These are phyloP conservation scores for Corynascus novoguineensis DNA, from an alignment of 495 filamentous ascomycete genomes.

Conservation along the genomic window DNA sequence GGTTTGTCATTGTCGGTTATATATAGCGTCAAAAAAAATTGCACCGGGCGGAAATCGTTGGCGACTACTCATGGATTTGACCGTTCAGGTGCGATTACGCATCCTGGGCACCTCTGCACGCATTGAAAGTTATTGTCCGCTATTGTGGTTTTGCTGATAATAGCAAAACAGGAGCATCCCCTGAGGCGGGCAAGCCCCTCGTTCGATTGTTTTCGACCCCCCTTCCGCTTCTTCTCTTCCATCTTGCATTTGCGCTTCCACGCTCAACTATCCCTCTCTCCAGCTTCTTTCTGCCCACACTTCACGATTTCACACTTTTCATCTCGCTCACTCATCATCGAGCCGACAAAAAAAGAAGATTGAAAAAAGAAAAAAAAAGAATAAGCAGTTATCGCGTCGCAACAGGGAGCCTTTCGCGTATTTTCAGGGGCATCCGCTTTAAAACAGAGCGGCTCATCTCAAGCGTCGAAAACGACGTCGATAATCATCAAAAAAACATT, in stretches of 20 bases:
- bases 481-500: background rate
- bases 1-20: background rate
- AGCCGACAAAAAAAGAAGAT: background rate
- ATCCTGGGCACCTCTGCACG: background rate
- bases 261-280: background rate
- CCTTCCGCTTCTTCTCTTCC: background rate
- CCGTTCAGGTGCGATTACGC: background rate
- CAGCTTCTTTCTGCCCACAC: background rate
- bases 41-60: background rate
- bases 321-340: background rate
- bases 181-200: background rate
- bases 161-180: background rate
- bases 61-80: background rate
- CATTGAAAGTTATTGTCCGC: background rate
- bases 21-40: too few species aligned
- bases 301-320: background rate
- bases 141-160: constrained; percentile 7
- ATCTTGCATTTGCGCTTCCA: background rate
- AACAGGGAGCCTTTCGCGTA: background rate
- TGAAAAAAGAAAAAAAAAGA: background rate
- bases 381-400: constrained; percentile 1
- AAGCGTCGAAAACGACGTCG: background rate
- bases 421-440: constrained; percentile 3
- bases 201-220: background rate
- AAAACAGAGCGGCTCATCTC: constrained; percentile 1